These are phyloP conservation scores for Talaromyces liani DNA, from an alignment of 495 filamentous ascomycete genomes.

Conservation along the genomic window DNA sequence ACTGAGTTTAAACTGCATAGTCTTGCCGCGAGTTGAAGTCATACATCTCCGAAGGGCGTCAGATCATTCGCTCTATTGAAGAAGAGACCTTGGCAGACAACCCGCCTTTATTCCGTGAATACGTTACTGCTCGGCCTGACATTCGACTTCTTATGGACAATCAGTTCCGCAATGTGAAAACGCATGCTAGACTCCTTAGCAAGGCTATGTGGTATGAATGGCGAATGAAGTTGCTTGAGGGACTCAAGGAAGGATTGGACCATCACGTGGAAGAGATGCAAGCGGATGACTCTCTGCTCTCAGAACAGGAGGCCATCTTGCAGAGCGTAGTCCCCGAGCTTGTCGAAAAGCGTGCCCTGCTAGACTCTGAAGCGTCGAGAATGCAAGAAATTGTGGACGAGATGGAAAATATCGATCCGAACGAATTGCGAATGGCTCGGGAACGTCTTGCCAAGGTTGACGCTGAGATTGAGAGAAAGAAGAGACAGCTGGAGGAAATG, in stretches of 20 bases:
- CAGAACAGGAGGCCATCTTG: conserved; percentile 59
- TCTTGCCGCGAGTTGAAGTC: conserved; percentile 91
- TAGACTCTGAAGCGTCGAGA: conserved; percentile 54
- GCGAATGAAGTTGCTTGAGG: conserved; percentile 85
- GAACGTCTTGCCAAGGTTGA: conserved; percentile 57
- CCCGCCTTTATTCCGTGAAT: conserved; percentile 85
- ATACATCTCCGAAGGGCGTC: conserved; percentile 85
- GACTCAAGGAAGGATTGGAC: conserved; percentile 69
- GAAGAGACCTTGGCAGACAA: conserved; percentile 79
- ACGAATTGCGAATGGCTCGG: conserved; percentile 62
- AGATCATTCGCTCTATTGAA: conserved; percentile 83
- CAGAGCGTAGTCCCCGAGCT: conserved; percentile 58
- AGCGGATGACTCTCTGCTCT: conserved; percentile 60
- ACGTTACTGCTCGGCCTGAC: conserved; percentile 78
- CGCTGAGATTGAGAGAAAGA: conserved; percentile 60
- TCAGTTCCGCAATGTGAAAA: conserved; percentile 95
- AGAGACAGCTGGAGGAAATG: conserved; percentile 54
- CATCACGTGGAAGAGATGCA: conserved; percentile 70
- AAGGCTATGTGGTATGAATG: conserved; percentile 97
- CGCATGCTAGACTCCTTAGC: conserved; percentile 77
- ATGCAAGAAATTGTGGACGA: conserved; percentile 67
- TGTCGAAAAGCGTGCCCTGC: conserved; percentile 45
- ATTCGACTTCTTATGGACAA: conserved; percentile 83
- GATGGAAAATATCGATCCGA: conserved; percentile 69
- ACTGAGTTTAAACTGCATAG: conserved; percentile 36